Evolutionary conservation across 148 eudicot genomes (phyloP), one percentile per base, ranked within the genome.

Genomic region (Chenopodium quinoa): DNA sequence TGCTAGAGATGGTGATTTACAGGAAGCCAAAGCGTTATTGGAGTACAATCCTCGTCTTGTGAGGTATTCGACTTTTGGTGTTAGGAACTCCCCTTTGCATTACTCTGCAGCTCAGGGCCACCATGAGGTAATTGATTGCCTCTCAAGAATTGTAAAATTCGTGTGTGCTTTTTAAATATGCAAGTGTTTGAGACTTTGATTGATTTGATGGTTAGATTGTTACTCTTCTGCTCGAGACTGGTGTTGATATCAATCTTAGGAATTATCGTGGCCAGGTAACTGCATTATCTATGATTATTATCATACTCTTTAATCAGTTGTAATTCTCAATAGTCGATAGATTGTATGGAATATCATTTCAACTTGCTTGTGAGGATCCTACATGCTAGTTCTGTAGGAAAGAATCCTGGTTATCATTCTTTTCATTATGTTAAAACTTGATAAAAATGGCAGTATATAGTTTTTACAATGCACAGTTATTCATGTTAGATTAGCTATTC

Each of bases 51-150:
- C 98, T 46, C 96, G 97, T 56, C 90, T 95, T 22, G 94, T 89
- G 1, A 82, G 93, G 78, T 95, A 95, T 80, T 90, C 97, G 16
- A 95, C 97, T 48, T 92, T 95, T 72, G 97, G 96, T 25, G 98
- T 91, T 83, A 86, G 98, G 1, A 95, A 93, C 86, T 95, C 98
- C 13, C 98, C 98, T 11, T 88, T 95, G 29, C 98, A 95, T 86
- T 92, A 95, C 81, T 93, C 98, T 82, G 94, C 98, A 73, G 98
- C 98, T 84, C 98, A 93, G 77, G 98, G 98, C 29, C 98, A 95
- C 86, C 93, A 95, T 88, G 98, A 95, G 98, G 98, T 95, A 87
- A 67, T 71, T 65, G 67, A n/a, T 7, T 63, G 64, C 29, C 22
- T 54, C 11, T 47, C 1, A 56, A 14, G 4, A 11, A 22, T n/a